Evolutionary conservation across 257 asterid genomes (phyloP), one percentile per base, ranked within the genome.

Genomic region (Fraxinus excelsior): DNA sequence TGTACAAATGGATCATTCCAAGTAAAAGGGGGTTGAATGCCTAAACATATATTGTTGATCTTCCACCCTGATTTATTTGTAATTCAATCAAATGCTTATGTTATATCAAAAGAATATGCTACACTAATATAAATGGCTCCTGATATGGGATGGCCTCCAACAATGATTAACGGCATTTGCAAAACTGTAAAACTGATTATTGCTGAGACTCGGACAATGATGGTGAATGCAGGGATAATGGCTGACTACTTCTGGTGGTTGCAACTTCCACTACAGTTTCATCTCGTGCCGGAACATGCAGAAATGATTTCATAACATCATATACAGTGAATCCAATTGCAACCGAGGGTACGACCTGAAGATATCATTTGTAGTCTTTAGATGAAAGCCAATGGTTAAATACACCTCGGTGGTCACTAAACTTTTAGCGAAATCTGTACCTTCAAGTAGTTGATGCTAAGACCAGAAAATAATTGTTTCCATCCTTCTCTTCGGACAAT

Each of bases 321-420:
- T 94, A 94, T 21, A 90, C 91, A 7, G 99, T 92, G 49, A 94
- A 94, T 44, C 99, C 99, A 53, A 94, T 94, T 5, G 99, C 99
- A 16, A 94, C 99, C 0, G 99, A 94, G 38, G 99, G 99, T 35
- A 90, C 96, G 67, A 91, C 99, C 99, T 94, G 87, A 82, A 81
- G 32, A 71, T 67, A 34, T 29, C 71, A 5, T 32, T 69, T 74
- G 29, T 60, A 60, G 16, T 25, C 5, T 21, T 21, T 25, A 23
- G 67, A 60, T 60, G 67, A 4, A 23, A 25, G 23, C 26, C 29
- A 2, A 25, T 3, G 0, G 28, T 21, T 21, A 51, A 51, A 51
- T 51, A 49, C 3, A 18, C 44, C 44, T 0, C 1, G 51, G 18
- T 44, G 51, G 18, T 44, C 18, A 44, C 18, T 44, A 12, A 64